Evolutionary conservation across 805 yeast species (phyloP).

Genomic region (Ogataea pini): DNA sequence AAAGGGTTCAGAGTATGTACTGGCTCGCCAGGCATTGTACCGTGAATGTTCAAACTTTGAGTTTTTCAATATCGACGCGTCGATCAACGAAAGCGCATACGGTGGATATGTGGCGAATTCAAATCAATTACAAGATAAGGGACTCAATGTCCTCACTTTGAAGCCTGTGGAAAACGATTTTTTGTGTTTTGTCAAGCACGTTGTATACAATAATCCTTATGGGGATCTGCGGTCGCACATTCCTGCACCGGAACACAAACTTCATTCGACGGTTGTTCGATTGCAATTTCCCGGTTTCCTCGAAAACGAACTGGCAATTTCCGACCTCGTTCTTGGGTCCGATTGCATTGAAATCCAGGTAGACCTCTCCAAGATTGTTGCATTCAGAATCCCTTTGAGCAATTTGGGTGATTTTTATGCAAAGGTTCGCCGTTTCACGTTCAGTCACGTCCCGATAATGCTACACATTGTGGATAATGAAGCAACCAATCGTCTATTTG

Average conservation of each 20-base stretch:
- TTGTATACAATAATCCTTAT: conserved; percentile 7
- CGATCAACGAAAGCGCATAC: conserved; percentile 7
- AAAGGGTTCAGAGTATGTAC: conserved; percentile 4
- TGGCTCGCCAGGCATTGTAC: conserved; percentile 4
- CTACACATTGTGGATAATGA: conserved; percentile 6
- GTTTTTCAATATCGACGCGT: conserved; percentile 8
- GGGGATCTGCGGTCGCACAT: conserved; percentile 8
- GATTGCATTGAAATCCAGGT: conserved; percentile 9
- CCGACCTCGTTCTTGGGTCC: conserved; percentile 6
- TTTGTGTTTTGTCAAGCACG: conserved; percentile 8
- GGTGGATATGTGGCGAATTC: conserved; percentile 10
- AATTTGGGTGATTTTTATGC: conserved; percentile 9
- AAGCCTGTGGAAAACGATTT: conserved; percentile 10
- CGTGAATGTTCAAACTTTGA: conserved; percentile 8
- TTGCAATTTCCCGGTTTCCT: conserved; percentile 5
- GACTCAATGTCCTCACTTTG: conserved; percentile 6
- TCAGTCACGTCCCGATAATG: conserved; percentile 9
- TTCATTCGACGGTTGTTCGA: conserved; percentile 6
- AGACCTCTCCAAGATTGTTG: conserved; percentile 6
- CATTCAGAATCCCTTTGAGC: conserved; percentile 6
- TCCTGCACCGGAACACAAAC: conserved; percentile 8
- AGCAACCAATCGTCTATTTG: neutral
- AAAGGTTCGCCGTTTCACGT: conserved; percentile 7
- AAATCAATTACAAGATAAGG: conserved; percentile 5
- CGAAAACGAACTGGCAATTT: conserved; percentile 5